Evolutionary conservation across 73 alveolate species (phyloP).

Genomic region (Tetrahymena elliotti): DNA sequence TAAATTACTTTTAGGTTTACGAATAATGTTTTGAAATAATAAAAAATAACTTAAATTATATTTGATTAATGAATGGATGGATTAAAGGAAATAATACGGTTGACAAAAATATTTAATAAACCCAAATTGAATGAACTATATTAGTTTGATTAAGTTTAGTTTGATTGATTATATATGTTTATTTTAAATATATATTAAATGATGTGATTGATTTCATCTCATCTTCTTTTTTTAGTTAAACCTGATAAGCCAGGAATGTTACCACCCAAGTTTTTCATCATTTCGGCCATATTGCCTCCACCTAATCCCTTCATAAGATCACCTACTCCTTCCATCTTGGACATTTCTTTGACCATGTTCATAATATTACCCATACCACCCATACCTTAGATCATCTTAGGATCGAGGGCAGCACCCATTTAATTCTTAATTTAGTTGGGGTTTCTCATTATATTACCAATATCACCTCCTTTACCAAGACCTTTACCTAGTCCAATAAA

Average conservation of each 20-base stretch:
- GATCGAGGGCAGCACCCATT: conserved; percentile 91
- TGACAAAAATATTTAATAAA: neutral
- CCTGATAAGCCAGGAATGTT: neutral
- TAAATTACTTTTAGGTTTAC: too few species aligned
- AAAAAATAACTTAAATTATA: too few species aligned
- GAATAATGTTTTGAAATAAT: too few species aligned
- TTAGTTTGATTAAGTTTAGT: neutral
- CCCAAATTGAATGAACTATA: neutral
- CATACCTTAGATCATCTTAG: conserved; percentile 85
- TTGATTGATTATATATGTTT: neutral
- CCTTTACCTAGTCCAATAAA: conserved; percentile 78
- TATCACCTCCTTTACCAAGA: conserved; percentile 59
- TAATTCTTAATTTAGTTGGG: conserved; percentile 77
- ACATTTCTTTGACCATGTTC: conserved; percentile 96
- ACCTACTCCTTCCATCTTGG: conserved; percentile 84
- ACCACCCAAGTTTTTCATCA: neutral
- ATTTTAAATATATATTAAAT: too few species aligned
- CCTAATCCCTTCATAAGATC: conserved; percentile 75
- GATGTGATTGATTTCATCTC: neutral
- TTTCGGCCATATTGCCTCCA: conserved; percentile 22
- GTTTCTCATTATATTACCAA: conserved; percentile 71
- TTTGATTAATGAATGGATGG: neutral
- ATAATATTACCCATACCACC: conserved; percentile 94
- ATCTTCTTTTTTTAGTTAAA: neutral
- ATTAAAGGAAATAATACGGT: neutral